Conservation (phyloP, 257 asterid genomes). For the Perilla frutescens region DNA sequence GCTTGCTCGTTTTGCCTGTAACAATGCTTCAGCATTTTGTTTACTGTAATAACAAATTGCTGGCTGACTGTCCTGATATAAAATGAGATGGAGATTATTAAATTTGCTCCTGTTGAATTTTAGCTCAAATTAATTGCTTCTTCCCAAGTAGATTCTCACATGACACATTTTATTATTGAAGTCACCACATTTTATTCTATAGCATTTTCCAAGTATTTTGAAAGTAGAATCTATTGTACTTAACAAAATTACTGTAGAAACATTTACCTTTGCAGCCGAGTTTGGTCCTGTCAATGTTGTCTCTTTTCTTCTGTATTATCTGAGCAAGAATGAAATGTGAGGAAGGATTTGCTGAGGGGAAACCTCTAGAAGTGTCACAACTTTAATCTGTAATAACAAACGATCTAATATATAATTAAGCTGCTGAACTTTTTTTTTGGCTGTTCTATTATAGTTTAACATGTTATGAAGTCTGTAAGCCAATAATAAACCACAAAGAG, state of each 20-base stretch:
- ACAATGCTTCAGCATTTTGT: background rate
- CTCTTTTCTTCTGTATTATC: background rate
- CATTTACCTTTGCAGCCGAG: background rate
- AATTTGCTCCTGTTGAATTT: background rate
- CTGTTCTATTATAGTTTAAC: background rate
- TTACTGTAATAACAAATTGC: background rate
- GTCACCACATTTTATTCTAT: background rate
- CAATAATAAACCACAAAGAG: background rate
- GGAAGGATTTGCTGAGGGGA: background rate
- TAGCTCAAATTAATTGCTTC: background rate
- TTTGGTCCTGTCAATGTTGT: slow-evolving; percentile 1
- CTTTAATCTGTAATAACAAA: background rate
- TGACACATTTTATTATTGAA: background rate
- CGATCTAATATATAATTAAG: background rate
- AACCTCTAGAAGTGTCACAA: background rate
- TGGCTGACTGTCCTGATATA: slow-evolving; percentile 20
- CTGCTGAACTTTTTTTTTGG: background rate
- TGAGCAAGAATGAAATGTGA: background rate
- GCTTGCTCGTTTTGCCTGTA: too few species aligned
- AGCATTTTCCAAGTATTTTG: background rate
- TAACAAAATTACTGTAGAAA: background rate
- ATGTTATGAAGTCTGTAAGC: background rate
- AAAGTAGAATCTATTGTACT: background rate
- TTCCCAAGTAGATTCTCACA: background rate
- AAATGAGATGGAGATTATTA: background rate